phyloP scores from a whole-genome alignment of 805 yeast species.

The Saccharomycopsis malanga region DNA sequence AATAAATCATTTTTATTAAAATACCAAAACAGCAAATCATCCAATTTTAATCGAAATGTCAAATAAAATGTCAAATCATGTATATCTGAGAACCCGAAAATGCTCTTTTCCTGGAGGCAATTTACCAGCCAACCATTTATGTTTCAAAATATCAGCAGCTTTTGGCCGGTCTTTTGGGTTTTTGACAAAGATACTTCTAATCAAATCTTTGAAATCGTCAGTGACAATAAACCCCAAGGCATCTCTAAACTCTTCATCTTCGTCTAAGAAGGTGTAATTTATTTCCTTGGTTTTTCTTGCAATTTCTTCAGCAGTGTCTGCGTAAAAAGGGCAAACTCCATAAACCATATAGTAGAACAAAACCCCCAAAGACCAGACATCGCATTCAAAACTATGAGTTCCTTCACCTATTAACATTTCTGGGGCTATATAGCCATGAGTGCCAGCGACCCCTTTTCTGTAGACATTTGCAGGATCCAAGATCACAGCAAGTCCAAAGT shows the following conservation, averaged over 20 bases:
- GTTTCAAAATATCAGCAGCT: background rate
- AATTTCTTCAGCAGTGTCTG: too few species aligned
- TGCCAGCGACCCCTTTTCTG: background rate
- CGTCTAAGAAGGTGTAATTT: background rate
- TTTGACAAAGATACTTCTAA: background rate
- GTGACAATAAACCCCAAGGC: background rate
- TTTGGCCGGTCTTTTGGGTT: constrained; percentile 6
- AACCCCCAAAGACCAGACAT: background rate
- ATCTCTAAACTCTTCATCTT: background rate
- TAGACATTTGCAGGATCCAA: background rate
- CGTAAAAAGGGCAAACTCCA: too few species aligned
- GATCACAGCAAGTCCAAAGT: background rate
- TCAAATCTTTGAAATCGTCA: background rate
- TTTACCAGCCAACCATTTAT: constrained; percentile 18
- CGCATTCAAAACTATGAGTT: too few species aligned
- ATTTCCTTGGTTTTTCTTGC: too few species aligned
- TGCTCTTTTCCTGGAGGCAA: too few species aligned
- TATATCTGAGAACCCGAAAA: too few species aligned
- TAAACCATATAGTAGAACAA: background rate
- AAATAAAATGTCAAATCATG: too few species aligned
- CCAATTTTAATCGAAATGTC: too few species aligned
- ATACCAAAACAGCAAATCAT: too few species aligned
- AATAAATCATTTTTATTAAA: too few species aligned
- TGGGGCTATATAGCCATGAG: background rate
- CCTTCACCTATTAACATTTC: background rate